phyloP scores from a whole-genome alignment of 2,329 filamentous ascomycete genomes.

The Ophiostoma sp. region DNA sequence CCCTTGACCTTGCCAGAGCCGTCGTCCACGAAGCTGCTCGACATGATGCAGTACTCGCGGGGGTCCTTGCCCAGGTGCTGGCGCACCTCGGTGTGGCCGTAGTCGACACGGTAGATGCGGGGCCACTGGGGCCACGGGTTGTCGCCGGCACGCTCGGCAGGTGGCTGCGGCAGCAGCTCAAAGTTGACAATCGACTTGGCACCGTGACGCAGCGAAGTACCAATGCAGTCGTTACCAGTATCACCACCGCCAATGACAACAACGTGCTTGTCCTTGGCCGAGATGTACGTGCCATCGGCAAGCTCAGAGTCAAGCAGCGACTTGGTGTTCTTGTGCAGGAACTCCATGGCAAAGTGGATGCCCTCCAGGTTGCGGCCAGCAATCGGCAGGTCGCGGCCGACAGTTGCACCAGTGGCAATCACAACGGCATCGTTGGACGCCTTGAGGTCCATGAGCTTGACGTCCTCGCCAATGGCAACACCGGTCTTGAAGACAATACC shows the following conservation, averaged over 20 bases:
- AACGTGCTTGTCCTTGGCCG: conserved; percentile 91
- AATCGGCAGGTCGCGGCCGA: conserved; percentile 87
- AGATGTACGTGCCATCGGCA: conserved; percentile 78
- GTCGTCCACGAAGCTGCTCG: conserved; percentile 90
- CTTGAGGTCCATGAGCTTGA: conserved; percentile 67
- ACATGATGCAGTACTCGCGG: conserved; percentile 97
- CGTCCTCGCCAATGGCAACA: conserved; percentile 70
- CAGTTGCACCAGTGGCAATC: conserved; percentile 86
- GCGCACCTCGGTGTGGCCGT: conserved; percentile 91
- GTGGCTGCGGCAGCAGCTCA: conserved; percentile 87
- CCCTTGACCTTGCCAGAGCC: conserved; percentile 84
- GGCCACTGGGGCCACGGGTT: conserved; percentile 99
- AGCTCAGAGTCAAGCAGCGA: conserved; percentile 90
- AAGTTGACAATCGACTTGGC: conserved; percentile 97
- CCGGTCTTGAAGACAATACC: conserved; percentile 77
- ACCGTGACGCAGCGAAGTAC: conserved; percentile 90
- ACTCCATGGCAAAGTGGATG: conserved; percentile 95
- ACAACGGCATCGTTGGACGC: conserved; percentile 75
- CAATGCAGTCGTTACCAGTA: conserved; percentile 96
- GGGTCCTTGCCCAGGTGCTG: conserved; percentile 95
- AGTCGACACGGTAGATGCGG: conserved; percentile 96
- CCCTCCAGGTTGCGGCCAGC: conserved; percentile 82
- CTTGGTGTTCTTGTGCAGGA: conserved; percentile 96
- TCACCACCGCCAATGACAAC: conserved; percentile 97
- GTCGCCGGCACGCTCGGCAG: conserved; percentile 80